phyloP scores from a whole-genome alignment of 495 filamentous ascomycete species.

The Geoglossum glabrum region DNA sequence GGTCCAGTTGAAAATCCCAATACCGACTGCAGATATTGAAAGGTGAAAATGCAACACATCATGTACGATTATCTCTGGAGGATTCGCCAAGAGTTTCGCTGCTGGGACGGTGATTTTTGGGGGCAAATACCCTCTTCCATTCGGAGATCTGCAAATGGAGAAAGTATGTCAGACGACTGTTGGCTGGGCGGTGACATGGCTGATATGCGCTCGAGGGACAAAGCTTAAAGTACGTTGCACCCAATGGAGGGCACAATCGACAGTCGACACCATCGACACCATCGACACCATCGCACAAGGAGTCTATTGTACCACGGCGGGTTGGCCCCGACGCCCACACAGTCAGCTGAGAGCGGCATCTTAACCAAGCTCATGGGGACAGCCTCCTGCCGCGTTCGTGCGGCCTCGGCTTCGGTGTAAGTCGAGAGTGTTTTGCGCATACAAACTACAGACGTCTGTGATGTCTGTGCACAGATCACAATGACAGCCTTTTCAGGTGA shows the following conservation, averaged over 20 bases:
- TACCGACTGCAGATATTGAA: not conserved
- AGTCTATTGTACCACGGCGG: too few species aligned
- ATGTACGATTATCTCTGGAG: not conserved
- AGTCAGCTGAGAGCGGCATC: not conserved
- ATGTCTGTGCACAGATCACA: not conserved
- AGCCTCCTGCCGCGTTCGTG: not conserved
- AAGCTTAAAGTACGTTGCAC: not conserved
- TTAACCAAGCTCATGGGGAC: not conserved
- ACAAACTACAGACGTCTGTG: too few species aligned
- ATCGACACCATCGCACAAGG: too few species aligned
- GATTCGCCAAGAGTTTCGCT: not conserved
- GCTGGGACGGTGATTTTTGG: not conserved
- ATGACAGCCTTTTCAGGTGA: not conserved
- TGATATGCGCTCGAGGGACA: not conserved
- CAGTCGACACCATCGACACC: too few species aligned
- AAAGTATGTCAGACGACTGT: not conserved
- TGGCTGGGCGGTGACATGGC: not conserved
- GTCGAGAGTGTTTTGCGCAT: too few species aligned
- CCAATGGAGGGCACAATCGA: not conserved
- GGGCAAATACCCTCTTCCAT: not conserved
- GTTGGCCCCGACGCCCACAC: too few species aligned
- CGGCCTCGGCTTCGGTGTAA: not conserved
- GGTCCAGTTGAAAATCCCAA: not conserved
- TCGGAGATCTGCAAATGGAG: not conserved
- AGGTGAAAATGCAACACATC: not conserved